These are phyloP conservation scores for Gossypium lobatum DNA, from an alignment of 441 rosid species.

Conservation along the genomic window DNA sequence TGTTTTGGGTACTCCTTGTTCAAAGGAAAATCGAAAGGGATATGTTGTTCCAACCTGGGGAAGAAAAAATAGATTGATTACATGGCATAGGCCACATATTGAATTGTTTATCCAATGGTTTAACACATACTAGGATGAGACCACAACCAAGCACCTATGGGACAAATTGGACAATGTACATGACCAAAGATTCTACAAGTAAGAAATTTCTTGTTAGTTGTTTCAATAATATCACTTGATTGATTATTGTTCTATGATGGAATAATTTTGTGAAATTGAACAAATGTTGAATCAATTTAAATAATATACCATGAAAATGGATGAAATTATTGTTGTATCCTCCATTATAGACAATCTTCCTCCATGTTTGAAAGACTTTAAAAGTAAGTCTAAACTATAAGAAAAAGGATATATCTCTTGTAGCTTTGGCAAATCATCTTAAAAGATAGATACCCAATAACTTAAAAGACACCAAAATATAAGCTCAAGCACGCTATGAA, in stretches of 20 bases:
- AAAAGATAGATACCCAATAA: too few relatives aligned
- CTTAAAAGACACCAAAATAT: too few relatives aligned
- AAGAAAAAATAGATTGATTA: not conserved
- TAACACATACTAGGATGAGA: not conserved
- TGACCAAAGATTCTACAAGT: not conserved
- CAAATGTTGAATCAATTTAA: not conserved
- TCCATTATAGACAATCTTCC: not conserved
- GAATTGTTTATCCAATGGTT: not conserved
- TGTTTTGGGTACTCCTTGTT: not conserved
- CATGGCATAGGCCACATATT: not conserved
- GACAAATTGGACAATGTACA: not conserved
- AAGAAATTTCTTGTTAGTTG: not conserved
- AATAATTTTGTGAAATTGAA: too few relatives aligned
- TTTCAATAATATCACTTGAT: not conserved
- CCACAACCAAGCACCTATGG: not conserved
- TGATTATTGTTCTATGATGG: not conserved
- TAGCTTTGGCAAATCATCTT: too few relatives aligned
- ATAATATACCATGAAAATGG: not conserved
- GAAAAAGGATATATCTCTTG: too few relatives aligned
- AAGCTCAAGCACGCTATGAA: too few relatives aligned
- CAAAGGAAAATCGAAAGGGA: not conserved
- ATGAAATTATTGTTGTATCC: not conserved
- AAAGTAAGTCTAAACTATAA: not conserved
- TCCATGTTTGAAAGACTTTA: not conserved
- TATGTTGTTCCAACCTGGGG: not conserved